Base-by-base conservation (phyloP, 805 yeast species). In the Blastobotrys peoriensis region DNA sequence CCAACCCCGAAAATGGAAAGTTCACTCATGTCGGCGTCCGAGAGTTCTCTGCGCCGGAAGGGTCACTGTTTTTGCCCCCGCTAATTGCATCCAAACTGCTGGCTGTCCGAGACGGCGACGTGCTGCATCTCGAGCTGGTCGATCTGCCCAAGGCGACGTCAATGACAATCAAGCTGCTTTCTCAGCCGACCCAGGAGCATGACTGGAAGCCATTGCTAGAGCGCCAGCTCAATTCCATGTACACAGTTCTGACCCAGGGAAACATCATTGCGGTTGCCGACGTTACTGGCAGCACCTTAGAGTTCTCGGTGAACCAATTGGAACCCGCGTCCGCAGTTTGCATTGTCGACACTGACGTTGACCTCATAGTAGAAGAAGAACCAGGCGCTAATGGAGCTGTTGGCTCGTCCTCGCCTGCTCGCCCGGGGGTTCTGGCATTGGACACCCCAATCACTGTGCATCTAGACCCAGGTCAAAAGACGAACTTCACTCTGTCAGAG, bases 131-230 rank as follows among this genome's bases (percentile, higher is more conserved):
- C 3, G 51, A 55, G 25, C 48, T 65, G 16, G 62, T 50, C 1
- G 46, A 52, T 1, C 58, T 75, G 2, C 78, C 80, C 1, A 71
- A 69, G 41, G 81, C 78, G 8, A 61, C 75, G 0, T 61, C 61
- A 5, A 63, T 78, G 37, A 62, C 62, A 5, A 51, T 78, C 30
- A 68, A 67, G 43, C 76, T 79, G 0, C 50, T 10, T 20, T 38
- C 3, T 17, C 13, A 42, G 47, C 9, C 39, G 40, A 30, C 10
- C 34, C 30, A 48, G 19, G 48, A 53, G 13, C 56, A 56, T 15
- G 77, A 75, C 59, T 78, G 81, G 79, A 76, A 76, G 54, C 69
- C 66, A 51, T 65, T 75, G 47, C 62, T 78, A 27, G 83, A 78
- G 53, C 62, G 73, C 6, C 67, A 69, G 45, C 60, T 78, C n/a